A percentile compares a stretch with the other conserved stretches of the same genome.
phyloP scores from a whole-genome alignment of 441 rosid genomes.

The Aquilaria agallochum region DNA sequence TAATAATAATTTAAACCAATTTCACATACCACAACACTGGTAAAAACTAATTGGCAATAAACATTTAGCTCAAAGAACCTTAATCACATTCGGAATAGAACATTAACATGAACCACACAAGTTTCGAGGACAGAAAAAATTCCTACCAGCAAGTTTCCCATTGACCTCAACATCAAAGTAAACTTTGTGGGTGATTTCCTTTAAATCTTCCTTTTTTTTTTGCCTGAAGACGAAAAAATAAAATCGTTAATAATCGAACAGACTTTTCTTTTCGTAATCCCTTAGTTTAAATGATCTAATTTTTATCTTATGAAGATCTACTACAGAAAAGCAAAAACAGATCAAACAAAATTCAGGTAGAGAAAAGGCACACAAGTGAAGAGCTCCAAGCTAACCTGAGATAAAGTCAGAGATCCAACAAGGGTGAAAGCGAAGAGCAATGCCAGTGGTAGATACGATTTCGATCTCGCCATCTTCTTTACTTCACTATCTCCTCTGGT shows the following conservation, averaged over 20 bases:
- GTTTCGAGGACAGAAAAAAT: background rate
- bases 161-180: slow-evolving; percentile 63
- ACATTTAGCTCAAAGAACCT: background rate
- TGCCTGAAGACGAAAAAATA: slow-evolving; percentile 33
- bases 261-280: background rate
- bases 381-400: slow-evolving; percentile 29
- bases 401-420: slow-evolving; percentile 26
- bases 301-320: slow-evolving; percentile 2
- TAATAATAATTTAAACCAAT: background rate
- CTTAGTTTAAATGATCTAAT: slow-evolving; percentile 19
- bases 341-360: background rate
- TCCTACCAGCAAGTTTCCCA: slow-evolving; percentile 64
- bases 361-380: background rate
- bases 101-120: background rate
- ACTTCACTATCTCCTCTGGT: background rate
- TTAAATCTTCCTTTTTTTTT: slow-evolving; percentile 39
- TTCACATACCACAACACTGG: too few species aligned
- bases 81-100: too few species aligned
- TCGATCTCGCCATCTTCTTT: slow-evolving; percentile 34
- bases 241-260: slow-evolving; percentile 7
- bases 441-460: slow-evolving; percentile 14
- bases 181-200: slow-evolving; percentile 64
- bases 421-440: slow-evolving; percentile 28
- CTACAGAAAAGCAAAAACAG: background rate
- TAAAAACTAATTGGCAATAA: slow-evolving; percentile 11